A percentile compares a stretch with the other conserved stretches of the same genome.
Evolutionary conservation across 176 grass and related monocot genomes (phyloP).

Genomic region (Luzula sylvatica): DNA sequence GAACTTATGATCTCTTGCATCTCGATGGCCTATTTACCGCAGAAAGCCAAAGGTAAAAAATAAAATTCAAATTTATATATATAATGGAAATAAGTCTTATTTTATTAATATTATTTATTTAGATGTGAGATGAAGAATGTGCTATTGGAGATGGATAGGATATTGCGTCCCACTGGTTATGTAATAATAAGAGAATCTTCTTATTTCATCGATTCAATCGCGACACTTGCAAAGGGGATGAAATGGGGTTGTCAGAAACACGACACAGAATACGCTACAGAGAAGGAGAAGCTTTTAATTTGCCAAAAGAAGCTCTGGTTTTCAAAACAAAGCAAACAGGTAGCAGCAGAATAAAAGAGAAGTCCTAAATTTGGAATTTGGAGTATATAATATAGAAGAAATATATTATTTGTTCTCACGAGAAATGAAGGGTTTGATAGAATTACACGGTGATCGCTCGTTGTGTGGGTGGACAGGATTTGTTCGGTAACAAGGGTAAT

Average conservation of each 20-base stretch:
- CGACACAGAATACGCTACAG: conserved; percentile 42
- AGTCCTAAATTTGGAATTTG: neutral
- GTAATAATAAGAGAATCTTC: conserved; percentile 61
- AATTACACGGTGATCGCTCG: neutral
- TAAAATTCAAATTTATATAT: neutral
- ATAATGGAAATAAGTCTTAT: too few relatives aligned
- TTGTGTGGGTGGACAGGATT: conserved; percentile 2
- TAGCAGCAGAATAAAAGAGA: conserved; percentile 16
- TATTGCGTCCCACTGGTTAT: conserved; percentile 73
- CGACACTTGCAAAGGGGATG: conserved; percentile 73
- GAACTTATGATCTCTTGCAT: conserved; percentile 91
- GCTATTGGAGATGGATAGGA: conserved; percentile 89
- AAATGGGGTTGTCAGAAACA: conserved; percentile 75
- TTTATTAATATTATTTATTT: conserved; percentile 8
- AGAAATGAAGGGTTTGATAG: neutral
- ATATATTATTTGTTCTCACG: conserved; percentile 9
- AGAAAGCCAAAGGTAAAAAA: conserved; percentile 69
- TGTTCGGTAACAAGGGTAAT: conserved; percentile 1
- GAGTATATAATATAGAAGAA: conserved; percentile 18
- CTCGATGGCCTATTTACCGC: conserved; percentile 72
- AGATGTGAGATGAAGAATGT: conserved; percentile 87
- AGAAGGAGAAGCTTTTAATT: conserved; percentile 74
- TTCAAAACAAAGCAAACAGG: conserved; percentile 33
- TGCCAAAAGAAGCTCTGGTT: conserved; percentile 90
- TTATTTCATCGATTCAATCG: conserved; percentile 72